phyloP scores from a whole-genome alignment of 495 filamentous ascomycete species.

The Rhizodiscina lignyota region DNA sequence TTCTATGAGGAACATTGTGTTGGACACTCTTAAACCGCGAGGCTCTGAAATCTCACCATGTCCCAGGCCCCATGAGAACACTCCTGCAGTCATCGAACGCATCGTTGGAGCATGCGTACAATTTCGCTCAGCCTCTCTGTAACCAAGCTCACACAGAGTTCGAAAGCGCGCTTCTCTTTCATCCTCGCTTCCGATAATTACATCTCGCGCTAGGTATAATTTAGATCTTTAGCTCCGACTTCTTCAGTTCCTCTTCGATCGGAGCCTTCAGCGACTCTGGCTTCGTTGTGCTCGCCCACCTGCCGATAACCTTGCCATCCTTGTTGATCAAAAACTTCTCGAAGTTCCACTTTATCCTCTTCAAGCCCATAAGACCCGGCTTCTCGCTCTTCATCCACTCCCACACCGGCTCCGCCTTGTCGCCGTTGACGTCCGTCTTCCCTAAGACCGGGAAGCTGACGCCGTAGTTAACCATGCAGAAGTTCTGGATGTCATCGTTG shows the following conservation, averaged over 20 bases:
- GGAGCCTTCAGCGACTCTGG: slow-evolving; percentile 57
- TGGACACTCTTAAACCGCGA: too few relatives aligned
- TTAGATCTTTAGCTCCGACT: too few relatives aligned
- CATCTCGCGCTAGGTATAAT: too few relatives aligned
- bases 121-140: too few relatives aligned
- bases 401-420: slow-evolving; percentile 61
- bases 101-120: too few relatives aligned
- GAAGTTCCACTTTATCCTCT: slow-evolving; percentile 91
- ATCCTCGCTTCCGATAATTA: too few relatives aligned
- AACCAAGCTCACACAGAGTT: too few relatives aligned
- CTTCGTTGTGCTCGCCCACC: slow-evolving; percentile 78
- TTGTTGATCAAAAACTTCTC: slow-evolving; percentile 90
- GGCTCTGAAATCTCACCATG: too few relatives aligned
- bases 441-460: slow-evolving; percentile 81
- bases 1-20: too few relatives aligned
- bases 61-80: too few relatives aligned
- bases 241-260: slow-evolving; percentile 59
- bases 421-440: slow-evolving; percentile 89
- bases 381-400: slow-evolving; percentile 78
- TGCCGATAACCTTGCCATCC: slow-evolving; percentile 63
- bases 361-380: slow-evolving; percentile 70
- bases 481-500: slow-evolving; percentile 80
- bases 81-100: too few relatives aligned
- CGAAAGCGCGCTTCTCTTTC: too few relatives aligned
- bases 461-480: slow-evolving; percentile 92